Evolutionary conservation across 192 early-diverging fungal species (phyloP).

Genomic region (Linnemannia schmuckeri): DNA sequence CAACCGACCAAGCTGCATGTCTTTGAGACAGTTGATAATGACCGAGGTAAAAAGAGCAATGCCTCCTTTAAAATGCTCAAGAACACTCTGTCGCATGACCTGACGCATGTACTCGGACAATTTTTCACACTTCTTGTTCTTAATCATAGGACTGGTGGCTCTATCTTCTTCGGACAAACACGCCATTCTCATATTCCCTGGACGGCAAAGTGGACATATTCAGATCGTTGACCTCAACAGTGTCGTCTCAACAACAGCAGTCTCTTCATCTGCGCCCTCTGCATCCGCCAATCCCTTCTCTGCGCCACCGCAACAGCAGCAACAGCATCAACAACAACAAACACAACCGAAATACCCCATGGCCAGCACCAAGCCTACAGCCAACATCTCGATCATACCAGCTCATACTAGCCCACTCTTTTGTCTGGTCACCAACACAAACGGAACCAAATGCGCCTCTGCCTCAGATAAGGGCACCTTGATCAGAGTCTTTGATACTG

Average conservation of each 20-base stretch:
- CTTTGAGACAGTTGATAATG: conserved; percentile 87
- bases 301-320: conserved; percentile 39
- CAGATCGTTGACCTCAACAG: conserved; percentile 86
- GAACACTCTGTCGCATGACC: not conserved
- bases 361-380: conserved; percentile 58
- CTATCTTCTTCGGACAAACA: conserved; percentile 73
- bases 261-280: conserved; percentile 47
- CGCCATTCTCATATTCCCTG: conserved; percentile 88
- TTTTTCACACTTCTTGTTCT: conserved; percentile 1
- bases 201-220: conserved; percentile 85
- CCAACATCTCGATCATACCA: conserved; percentile 83
- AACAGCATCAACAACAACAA: conserved; percentile 12
- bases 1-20: conserved; percentile 81
- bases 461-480: conserved; percentile 93
- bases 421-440: conserved; percentile 80
- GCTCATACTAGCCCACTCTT: conserved; percentile 86
- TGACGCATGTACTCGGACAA: not conserved
- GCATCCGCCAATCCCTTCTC: conserved; percentile 52
- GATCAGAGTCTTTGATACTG: conserved; percentile 88
- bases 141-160: conserved; percentile 69
- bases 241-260: conserved; percentile 56
- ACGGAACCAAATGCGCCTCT: conserved; percentile 86
- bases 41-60: conserved; percentile 63
- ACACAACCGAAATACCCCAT: conserved; percentile 42
- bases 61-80: not conserved